These are phyloP conservation scores for Planoprotostelium fungivorum DNA, from an alignment of 78 protist genomes.

Conservation along the genomic window DNA sequence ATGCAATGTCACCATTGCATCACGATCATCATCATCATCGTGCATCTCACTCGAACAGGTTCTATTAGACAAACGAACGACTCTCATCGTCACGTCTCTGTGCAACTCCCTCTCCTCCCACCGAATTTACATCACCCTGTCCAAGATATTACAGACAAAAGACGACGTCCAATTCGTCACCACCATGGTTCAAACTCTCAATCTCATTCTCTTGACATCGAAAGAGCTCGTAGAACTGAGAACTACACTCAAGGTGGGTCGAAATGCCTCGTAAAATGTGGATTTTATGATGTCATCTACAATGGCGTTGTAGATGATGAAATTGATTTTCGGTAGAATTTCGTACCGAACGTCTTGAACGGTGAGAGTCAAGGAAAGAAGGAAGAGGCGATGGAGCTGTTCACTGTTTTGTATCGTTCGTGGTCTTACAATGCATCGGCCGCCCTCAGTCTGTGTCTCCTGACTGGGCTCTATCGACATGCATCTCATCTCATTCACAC, in stretches of 20 bases:
- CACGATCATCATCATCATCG: neutral
- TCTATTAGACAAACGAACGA: slow-evolving; percentile 36
- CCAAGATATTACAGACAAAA: slow-evolving; percentile 17
- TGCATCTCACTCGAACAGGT: slow-evolving; percentile 7
- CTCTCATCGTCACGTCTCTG: slow-evolving; percentile 59
- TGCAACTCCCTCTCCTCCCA: slow-evolving; percentile 47
- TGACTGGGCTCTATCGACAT: slow-evolving; percentile 40
- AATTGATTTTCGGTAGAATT: neutral
- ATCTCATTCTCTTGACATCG: slow-evolving; percentile 76
- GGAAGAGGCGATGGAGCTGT: slow-evolving; percentile 34
- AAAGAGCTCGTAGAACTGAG: slow-evolving; percentile 68
- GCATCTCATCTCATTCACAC: slow-evolving; percentile 31
- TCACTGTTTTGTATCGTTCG: slow-evolving; percentile 40
- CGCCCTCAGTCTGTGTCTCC: slow-evolving; percentile 66
- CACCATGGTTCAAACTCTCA: slow-evolving; percentile 73
- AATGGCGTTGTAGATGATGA: neutral
- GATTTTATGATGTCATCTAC: too few species aligned
- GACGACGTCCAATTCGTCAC: slow-evolving; percentile 72
- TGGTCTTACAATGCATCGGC: slow-evolving; percentile 65
- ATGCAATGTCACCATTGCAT: neutral
- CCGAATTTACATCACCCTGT: slow-evolving; percentile 28
- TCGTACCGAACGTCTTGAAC: neutral
- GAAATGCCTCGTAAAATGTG: too few species aligned
- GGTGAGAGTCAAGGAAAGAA: neutral
- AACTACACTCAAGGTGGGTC: slow-evolving; percentile 9